Percentiles rank a stretch among this genome's conserved stretches.
These are phyloP conservation scores for Ascosphaera apis DNA, from an alignment of 2,329 filamentous ascomycete species.

Conservation along the genomic window DNA sequence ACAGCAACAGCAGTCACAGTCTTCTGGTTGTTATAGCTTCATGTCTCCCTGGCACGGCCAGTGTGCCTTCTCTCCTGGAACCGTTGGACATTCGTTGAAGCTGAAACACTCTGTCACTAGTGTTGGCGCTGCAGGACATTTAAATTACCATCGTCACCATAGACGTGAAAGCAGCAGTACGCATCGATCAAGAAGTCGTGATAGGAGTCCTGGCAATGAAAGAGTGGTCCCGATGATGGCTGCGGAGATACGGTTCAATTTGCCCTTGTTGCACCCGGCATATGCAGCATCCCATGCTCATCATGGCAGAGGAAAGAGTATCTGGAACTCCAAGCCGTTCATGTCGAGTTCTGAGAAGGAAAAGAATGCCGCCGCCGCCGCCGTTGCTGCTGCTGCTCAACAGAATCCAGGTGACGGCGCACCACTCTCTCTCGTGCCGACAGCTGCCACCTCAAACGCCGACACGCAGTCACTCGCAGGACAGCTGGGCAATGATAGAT, in stretches of 20 bases:
- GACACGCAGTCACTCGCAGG: slow-evolving; percentile 7
- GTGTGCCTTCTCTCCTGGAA: slow-evolving; percentile 65
- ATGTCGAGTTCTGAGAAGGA: background rate
- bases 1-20: slow-evolving; percentile 1
- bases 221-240: background rate
- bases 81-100: slow-evolving; percentile 49
- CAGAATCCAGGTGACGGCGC: slow-evolving; percentile 2
- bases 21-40: slow-evolving; percentile 41
- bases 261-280: slow-evolving; percentile 27
- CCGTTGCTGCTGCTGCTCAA: slow-evolving; percentile 6
- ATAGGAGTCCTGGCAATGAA: background rate
- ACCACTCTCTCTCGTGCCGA: background rate
- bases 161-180: slow-evolving; percentile 9
- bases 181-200: slow-evolving; percentile 3
- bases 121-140: background rate
- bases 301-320: background rate
- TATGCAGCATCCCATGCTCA: background rate
- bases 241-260: slow-evolving; percentile 69
- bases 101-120: slow-evolving; percentile 43
- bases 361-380: background rate
- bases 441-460: slow-evolving; percentile 8
- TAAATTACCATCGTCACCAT: background rate
- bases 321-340: background rate
- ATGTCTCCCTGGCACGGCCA: slow-evolving; percentile 65
- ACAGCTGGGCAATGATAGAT: background rate